Conservation (phyloP, 2,329 filamentous ascomycete genomes). For the Aspergillus sp. region DNA sequence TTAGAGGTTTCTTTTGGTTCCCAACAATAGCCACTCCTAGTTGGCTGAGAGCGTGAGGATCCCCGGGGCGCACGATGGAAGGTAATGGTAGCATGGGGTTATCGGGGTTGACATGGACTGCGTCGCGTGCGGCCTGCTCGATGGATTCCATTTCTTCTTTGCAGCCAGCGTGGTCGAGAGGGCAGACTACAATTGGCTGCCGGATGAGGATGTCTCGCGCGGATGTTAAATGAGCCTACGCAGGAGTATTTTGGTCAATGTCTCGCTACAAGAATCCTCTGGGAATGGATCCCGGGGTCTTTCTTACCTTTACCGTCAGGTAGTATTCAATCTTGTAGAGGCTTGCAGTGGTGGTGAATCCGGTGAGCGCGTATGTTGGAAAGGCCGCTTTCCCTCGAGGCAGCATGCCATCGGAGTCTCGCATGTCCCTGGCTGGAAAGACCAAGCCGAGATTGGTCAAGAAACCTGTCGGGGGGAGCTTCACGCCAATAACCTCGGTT, state of each 20-base stretch:
- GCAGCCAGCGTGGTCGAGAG: conserved; percentile 88
- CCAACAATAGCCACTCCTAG: conserved; percentile 59
- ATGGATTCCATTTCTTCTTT: conserved; percentile 99
- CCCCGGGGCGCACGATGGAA: conserved; percentile 71
- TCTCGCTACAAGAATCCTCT: no score
- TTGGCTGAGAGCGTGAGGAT: conserved; percentile 56
- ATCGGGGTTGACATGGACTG: conserved; percentile 76
- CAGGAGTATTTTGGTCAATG: conserved; percentile 7
- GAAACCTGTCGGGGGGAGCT: conserved; percentile 84
- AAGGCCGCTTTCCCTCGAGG: conserved; percentile 79
- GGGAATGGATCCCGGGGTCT: conserved; percentile 1
- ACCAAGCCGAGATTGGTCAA: conserved; percentile 86
- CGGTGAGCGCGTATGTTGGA: conserved; percentile 78
- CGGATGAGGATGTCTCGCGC: conserved; percentile 82
- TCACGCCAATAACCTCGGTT: conserved; percentile 71
- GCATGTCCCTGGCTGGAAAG: conserved; percentile 81
- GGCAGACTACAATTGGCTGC: conserved; percentile 92
- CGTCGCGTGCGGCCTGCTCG: conserved; percentile 89
- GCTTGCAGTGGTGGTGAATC: conserved; percentile 88
- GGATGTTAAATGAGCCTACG: conserved; percentile 75
- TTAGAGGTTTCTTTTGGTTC: conserved; percentile 56
- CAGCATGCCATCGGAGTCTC: conserved; percentile 81
- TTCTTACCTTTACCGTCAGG: conserved; percentile 74
- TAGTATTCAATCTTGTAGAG: conserved; percentile 99
- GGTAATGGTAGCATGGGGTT: conserved; percentile 88